Conservation (phyloP, 176 grass and related monocot species). For the Triticum turgidum region DNA sequence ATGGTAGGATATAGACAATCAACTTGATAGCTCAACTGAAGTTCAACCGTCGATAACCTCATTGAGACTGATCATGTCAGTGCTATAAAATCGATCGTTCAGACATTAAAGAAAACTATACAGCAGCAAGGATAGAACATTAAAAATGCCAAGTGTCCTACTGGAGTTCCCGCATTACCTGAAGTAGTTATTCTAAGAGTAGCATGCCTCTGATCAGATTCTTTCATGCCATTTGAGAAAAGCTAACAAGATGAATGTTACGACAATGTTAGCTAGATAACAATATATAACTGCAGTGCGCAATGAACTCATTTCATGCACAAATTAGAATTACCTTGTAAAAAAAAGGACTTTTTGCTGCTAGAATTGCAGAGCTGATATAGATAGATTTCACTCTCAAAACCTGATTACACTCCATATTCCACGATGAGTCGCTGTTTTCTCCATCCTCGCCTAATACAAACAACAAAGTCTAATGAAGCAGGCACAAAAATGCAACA, state of each 20-base stretch:
- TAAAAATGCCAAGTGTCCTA: conserved; percentile 1
- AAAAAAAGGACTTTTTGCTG: conserved; percentile 99
- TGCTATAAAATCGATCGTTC: not conserved
- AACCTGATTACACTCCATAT: conserved; percentile 64
- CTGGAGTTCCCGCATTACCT: conserved; percentile 60
- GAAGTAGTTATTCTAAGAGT: conserved; percentile 91
- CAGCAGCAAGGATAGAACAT: not conserved
- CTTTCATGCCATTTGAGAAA: conserved; percentile 99
- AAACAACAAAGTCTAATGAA: conserved; percentile 12
- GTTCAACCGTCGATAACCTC: not conserved
- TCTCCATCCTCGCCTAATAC: conserved; percentile 70
- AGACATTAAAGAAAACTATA: not conserved
- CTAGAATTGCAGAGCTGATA: conserved; percentile 96
- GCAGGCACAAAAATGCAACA: not conserved
- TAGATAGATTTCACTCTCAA: conserved; percentile 84
- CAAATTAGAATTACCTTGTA: conserved; percentile 62
- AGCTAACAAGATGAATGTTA: conserved; percentile 59
- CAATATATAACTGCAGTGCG: conserved; percentile 2
- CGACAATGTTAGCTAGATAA: conserved; percentile 34
- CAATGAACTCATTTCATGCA: not conserved
- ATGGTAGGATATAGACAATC: not conserved
- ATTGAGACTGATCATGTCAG: not conserved
- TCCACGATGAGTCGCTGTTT: conserved; percentile 66
- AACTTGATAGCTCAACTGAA: not conserved
- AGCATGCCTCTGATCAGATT: conserved; percentile 96